These are phyloP conservation scores for Syzygium syzygioides DNA, from an alignment of 441 rosid species.

Conservation along the genomic window DNA sequence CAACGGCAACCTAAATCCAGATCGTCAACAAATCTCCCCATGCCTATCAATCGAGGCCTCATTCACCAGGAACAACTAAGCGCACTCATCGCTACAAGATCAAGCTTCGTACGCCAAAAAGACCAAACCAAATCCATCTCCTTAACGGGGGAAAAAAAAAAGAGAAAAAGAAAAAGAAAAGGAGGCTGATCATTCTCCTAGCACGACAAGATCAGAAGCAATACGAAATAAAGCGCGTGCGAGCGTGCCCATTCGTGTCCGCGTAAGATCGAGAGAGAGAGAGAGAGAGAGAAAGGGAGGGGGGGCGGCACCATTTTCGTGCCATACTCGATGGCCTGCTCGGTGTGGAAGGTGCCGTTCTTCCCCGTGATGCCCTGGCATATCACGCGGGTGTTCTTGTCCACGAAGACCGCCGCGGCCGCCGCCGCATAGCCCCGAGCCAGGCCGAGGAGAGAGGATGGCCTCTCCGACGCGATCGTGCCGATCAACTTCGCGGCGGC, in stretches of 20 bases:
- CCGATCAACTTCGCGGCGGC: constrained; percentile 31
- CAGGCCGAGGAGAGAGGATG: neutral
- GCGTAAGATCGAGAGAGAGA: neutral
- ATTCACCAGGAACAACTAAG: neutral
- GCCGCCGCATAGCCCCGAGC: neutral
- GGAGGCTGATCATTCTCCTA: neutral
- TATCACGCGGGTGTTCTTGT: constrained; percentile 79
- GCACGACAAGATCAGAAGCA: neutral
- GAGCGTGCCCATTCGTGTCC: neutral
- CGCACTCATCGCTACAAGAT: neutral
- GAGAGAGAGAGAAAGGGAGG: neutral
- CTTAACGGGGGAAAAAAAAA: neutral
- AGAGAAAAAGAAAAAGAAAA: neutral
- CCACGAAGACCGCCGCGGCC: constrained; percentile 72
- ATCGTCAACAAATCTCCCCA: neutral
- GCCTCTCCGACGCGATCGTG: constrained; percentile 18
- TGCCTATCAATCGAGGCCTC: neutral
- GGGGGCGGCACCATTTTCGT: constrained; percentile 66
- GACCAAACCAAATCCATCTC: neutral
- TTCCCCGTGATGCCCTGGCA: constrained; percentile 98
- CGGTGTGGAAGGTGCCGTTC: constrained; percentile 96
- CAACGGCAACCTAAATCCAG: neutral
- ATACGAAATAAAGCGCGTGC: neutral
- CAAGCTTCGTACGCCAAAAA: neutral
- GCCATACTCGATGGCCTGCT: constrained; percentile 97